Evolutionary conservation across 331 rosid genomes (phyloP), one percentile per base, ranked within the genome.

Genomic region (Prunus yedoensis): DNA sequence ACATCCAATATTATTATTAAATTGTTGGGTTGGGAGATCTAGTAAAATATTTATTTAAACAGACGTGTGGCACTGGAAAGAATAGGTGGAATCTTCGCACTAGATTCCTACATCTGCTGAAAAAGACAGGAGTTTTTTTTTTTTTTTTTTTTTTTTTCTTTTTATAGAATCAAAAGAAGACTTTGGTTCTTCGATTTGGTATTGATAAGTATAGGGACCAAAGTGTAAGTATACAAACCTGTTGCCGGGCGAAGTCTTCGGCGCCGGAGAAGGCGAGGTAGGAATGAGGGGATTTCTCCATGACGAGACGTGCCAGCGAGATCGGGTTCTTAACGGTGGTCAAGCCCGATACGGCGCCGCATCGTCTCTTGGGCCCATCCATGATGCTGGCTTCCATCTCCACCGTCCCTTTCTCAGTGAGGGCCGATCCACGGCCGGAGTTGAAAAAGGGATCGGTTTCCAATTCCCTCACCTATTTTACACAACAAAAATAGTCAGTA

Each of bases 301-400:
- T 92, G 12, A 95, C 97, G 8, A 95, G 92, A 1, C 97, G 97
- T 76, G 99, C 99, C 2, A 95, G 88, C 0, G 99, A 92, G 78
- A 95, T n/a, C 0, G 99, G 97, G 78, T 92, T 95, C 61, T 90
- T 92, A 4, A 95, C 97, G 1, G 96, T 90, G 70, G 86, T 75
- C 10, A 95, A 45, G 0, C 99, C 99, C 3, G 97, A 92, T 4
- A 95, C 99, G 38, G 97, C 97, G 15, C 99, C 97, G 78, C 97
- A 95, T 83, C 99, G 70, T 73, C 99, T 82, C 47, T 85, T 87
- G 1, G 87, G 61, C 4, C 99, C 99, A 7, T 95, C 99, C 99
- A 95, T 95, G 46, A 95, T 95, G 74, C 97, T 90, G 9, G 99
- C 96, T 70, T 95, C 99, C 97, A 95, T 92, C 66, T 95, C 99